Evolutionary conservation across 2,329 filamentous ascomycete species (phyloP).

Genomic region (Cladosporium halotolerans): DNA sequence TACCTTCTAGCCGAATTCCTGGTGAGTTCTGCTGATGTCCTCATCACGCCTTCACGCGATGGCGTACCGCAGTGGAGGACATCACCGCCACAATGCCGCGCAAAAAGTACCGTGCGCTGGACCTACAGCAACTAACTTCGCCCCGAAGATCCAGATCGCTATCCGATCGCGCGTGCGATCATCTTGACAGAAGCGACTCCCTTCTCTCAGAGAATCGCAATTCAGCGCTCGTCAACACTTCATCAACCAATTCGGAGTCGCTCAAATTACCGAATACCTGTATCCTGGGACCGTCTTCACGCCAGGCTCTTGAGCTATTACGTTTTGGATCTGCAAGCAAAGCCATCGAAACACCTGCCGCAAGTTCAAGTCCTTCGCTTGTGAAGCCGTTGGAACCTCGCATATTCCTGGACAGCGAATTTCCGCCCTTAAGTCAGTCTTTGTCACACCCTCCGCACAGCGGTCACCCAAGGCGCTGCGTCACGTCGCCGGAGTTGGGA

Average conservation of each 20-base stretch:
- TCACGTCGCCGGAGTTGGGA: not conserved
- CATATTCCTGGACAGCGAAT: constrained; percentile 3
- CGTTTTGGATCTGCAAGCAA: constrained; percentile 3
- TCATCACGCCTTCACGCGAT: not conserved
- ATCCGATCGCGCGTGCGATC: not conserved
- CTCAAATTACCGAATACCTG: constrained; percentile 2
- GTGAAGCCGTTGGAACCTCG: not conserved
- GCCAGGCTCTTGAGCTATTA: constrained; percentile 3
- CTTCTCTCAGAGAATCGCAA: not conserved
- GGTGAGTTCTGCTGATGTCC: not conserved
- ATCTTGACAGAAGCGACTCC: not conserved
- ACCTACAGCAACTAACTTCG: constrained; percentile 6
- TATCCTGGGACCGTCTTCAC: not conserved
- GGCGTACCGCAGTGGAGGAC: not conserved
- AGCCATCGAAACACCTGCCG: not conserved
- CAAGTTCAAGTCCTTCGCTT: not conserved
- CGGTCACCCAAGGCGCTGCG: not conserved
- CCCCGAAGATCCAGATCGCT: constrained; percentile 1
- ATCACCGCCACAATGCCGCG: constrained; percentile 7
- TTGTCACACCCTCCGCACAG: not conserved
- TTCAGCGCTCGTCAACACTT: not conserved
- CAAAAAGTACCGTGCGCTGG: constrained; percentile 1
- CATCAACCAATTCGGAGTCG: not conserved
- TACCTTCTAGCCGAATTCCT: not conserved
- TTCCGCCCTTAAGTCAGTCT: constrained; percentile 1